These are phyloP conservation scores for Pseudogymnoascus sp. DNA, from an alignment of 2,329 filamentous ascomycete genomes.

Conservation along the genomic window DNA sequence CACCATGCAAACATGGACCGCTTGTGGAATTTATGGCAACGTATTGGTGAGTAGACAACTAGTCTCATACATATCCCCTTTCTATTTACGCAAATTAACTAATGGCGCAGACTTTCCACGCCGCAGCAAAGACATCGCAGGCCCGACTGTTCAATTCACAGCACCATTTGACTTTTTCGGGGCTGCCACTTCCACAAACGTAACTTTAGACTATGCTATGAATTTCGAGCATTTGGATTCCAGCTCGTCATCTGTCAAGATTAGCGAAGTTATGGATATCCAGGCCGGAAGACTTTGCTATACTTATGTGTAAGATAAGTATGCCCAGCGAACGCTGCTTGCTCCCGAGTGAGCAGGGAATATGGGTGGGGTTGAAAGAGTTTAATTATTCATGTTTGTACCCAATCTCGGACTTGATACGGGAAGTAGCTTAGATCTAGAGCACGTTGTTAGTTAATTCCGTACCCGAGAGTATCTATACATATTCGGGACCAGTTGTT, in stretches of 20 bases:
- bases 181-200: constrained; percentile 26
- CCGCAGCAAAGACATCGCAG: constrained; percentile 26
- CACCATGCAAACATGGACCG: constrained; percentile 24
- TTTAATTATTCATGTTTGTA: not conserved
- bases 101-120: not conserved
- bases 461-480: not conserved
- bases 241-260: constrained; percentile 10
- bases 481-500: not conserved
- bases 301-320: constrained; percentile 14
- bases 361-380: not conserved
- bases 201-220: constrained; percentile 25
- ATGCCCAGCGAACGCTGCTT: not conserved
- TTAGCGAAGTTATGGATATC: constrained; percentile 19
- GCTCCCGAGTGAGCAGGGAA: not conserved
- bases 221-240: constrained; percentile 13
- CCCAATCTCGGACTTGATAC: not conserved
- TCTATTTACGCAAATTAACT: not conserved
- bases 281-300: constrained; percentile 15
- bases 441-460: not conserved
- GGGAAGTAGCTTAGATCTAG: not conserved
- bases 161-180: constrained; percentile 29
- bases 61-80: not conserved
- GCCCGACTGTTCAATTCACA: constrained; percentile 28
- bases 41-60: constrained; percentile 20
- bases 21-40: constrained; percentile 29